phyloP scores from a whole-genome alignment of 495 filamentous ascomycete species.

The Penicillium soppii region DNA sequence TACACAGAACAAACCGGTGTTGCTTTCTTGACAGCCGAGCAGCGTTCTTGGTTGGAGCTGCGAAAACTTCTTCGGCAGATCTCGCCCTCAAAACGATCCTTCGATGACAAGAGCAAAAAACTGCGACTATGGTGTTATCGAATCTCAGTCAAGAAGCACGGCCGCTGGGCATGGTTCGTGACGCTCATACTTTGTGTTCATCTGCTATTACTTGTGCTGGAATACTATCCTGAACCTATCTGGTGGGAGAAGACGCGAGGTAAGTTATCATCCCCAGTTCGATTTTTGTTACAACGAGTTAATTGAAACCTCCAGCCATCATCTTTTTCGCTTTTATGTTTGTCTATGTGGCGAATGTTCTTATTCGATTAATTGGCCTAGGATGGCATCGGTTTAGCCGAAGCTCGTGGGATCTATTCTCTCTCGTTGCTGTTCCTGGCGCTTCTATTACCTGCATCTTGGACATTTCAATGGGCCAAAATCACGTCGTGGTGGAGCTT shows the following conservation, averaged over 20 bases:
- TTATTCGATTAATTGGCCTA: slow-evolving; percentile 81
- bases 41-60: slow-evolving; percentile 94
- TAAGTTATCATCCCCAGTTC: slow-evolving; percentile 20
- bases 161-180: slow-evolving; percentile 83
- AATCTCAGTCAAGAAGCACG: slow-evolving; percentile 89
- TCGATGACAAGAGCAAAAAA: slow-evolving; percentile 65
- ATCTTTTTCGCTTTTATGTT: slow-evolving; percentile 83
- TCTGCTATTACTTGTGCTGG: slow-evolving; percentile 76
- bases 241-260: slow-evolving; percentile 66
- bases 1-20: slow-evolving; percentile 99
- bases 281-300: slow-evolving; percentile 1
- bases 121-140: slow-evolving; percentile 96
- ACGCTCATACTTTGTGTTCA: slow-evolving; percentile 80
- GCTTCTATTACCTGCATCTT: slow-evolving; percentile 76
- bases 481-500: slow-evolving; percentile 67
- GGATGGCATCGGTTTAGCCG: slow-evolving; percentile 90
- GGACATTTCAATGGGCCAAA: slow-evolving; percentile 48
- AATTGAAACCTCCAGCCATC: slow-evolving; percentile 42
- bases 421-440: slow-evolving; percentile 80
- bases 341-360: slow-evolving; percentile 80
- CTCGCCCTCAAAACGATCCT: slow-evolving; percentile 84
- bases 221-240: slow-evolving; percentile 72
- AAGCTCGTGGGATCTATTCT: slow-evolving; percentile 95
- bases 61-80: slow-evolving; percentile 92
- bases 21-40: slow-evolving; percentile 92